Evolutionary conservation across 192 early-diverging fungal genomes (phyloP), one percentile per base, ranked within the genome.

Genomic region (Phlyctochytrium planicorne): DNA sequence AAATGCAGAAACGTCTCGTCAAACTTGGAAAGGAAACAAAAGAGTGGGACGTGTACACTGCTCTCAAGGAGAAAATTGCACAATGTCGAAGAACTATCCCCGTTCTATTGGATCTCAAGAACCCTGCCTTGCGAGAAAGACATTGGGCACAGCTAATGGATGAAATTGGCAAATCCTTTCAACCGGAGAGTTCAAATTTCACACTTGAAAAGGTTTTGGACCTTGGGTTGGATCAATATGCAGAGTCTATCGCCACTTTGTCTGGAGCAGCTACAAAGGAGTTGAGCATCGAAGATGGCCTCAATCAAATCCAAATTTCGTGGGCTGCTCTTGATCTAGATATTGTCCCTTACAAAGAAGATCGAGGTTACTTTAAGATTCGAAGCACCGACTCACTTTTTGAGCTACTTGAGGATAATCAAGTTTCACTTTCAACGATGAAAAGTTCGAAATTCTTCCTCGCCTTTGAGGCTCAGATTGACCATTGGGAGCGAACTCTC

Each of bases 81-180:
- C 84, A 86, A 66, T 80, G 72, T 33, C 62, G 75, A 30, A 47
- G 84, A 50, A 81, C 80, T 27, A 72, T 86, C 25, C 84, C 84
- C n/a, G 62, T 86, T 0, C 68, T 86, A 17, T 69, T 75, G 27
- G 83, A 85, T 65, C 57, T 85, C 27, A 78, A 71, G 36, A 85
- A 85, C 63, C 81, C 83, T 3, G 83, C 83, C 20, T 31, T 85
- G 74, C 59, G 83, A 29, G 83, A 85, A 17, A 72, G 85, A 16
- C 85, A 87, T 65, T 87, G 85, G 85, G 59, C 69, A 30, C 71
- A 81, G 64, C 71, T 87, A 50, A 84, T 84, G 78, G 85, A 87
- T 6, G 78, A 80, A 56, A 78, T 86, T 72, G 85, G 84, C 20
- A 87, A 87, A 59, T 71, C 77, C 1, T 82, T 87, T 60, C 69